Conservation (phyloP, 768 basidiomycete genomes). For the Leccinum longicurvipes region DNA sequence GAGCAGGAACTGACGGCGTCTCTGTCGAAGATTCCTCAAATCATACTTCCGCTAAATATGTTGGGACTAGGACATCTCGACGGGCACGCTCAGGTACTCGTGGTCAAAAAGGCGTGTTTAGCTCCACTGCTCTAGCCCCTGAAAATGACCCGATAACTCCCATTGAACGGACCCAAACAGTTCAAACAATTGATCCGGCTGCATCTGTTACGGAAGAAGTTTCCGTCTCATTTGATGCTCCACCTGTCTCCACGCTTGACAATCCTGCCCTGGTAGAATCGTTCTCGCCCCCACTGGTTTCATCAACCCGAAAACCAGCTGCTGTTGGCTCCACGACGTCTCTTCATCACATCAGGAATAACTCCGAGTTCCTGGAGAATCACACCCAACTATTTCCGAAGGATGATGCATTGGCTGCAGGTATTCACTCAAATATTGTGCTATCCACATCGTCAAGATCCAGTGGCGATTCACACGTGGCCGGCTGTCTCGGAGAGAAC, state of each 20-base stretch:
- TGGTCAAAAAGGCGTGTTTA: constrained; percentile 3
- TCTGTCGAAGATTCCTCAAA: neutral
- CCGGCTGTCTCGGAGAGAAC: neutral
- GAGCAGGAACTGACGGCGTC: constrained; percentile 2
- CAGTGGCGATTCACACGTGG: neutral
- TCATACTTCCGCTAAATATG: neutral
- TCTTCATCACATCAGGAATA: constrained; percentile 8
- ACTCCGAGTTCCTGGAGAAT: neutral
- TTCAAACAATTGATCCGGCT: constrained; percentile 4
- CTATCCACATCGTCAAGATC: neutral
- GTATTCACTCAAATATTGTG: neutral
- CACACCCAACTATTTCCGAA: neutral
- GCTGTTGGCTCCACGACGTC: constrained; percentile 4
- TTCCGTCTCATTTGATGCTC: neutral
- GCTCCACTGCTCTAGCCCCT: constrained; percentile 11
- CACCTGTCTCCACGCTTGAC: neutral
- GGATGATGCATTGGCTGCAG: neutral
- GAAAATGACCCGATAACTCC: neutral
- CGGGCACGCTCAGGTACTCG: neutral
- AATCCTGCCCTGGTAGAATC: neutral
- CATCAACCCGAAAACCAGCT: neutral
- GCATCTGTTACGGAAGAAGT: neutral
- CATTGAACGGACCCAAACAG: neutral
- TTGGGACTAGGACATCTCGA: neutral
- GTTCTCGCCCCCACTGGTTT: neutral